These are phyloP conservation scores for Mycosarcoma maydis DNA, from an alignment of 1,284 basidiomycete species.

Conservation along the genomic window DNA sequence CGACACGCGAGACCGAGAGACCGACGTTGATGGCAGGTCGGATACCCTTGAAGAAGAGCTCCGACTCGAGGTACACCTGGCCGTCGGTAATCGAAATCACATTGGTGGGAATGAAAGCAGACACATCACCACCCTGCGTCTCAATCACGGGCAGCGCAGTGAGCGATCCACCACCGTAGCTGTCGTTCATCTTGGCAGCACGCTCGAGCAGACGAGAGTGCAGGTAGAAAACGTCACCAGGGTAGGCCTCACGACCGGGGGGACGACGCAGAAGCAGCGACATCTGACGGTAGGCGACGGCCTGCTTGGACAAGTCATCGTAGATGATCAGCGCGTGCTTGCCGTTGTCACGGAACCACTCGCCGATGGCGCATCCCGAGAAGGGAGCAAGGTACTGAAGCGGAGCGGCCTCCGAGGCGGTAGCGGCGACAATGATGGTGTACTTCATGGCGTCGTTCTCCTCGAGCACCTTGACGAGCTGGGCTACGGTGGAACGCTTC, in stretches of 20 bases:
- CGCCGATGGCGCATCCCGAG: slow-evolving; percentile 99
- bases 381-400: slow-evolving; percentile 99
- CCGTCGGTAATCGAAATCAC: slow-evolving; percentile 67
- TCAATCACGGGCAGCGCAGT: slow-evolving; percentile 99
- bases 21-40: slow-evolving; percentile 99
- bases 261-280: slow-evolving; percentile 98
- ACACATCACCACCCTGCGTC: slow-evolving; percentile 99
- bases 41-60: slow-evolving; percentile 98
- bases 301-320: slow-evolving; percentile 99
- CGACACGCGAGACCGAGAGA: slow-evolving; percentile 99
- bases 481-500: slow-evolving; percentile 98
- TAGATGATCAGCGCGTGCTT: slow-evolving; percentile 96
- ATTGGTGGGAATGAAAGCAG: slow-evolving; percentile 73
- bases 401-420: slow-evolving; percentile 97
- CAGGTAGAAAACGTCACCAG: slow-evolving; percentile 99
- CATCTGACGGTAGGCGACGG: slow-evolving; percentile 99
- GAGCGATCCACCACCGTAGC: slow-evolving; percentile 95
- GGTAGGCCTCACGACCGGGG: slow-evolving; percentile 99
- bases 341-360: slow-evolving; percentile 99
- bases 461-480: slow-evolving; percentile 98
- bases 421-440: slow-evolving; percentile 97
- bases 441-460: slow-evolving; percentile 99
- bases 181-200: slow-evolving; percentile 99
- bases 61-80: slow-evolving; percentile 66
- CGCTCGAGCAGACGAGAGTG: slow-evolving; percentile 99